These are phyloP conservation scores for Dendrobium nobile DNA, from an alignment of 106 monocot genomes.

Conservation along the genomic window DNA sequence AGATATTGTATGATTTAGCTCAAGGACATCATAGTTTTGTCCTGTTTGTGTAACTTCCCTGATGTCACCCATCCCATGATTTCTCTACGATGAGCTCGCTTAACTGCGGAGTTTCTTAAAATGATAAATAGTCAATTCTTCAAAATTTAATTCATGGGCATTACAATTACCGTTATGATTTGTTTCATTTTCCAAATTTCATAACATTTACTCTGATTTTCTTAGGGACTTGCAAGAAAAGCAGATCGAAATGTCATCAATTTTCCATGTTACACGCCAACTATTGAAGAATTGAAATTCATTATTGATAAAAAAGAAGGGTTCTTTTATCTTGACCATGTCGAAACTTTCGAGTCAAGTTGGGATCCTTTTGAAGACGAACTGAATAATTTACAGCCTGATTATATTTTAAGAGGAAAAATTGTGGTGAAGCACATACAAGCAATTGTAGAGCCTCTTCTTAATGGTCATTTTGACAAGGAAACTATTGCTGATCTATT, in stretches of 20 bases:
- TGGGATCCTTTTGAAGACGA: constrained; percentile 13
- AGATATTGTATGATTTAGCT: no score
- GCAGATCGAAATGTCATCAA: neutral
- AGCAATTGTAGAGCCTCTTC: constrained; percentile 7
- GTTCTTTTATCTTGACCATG: neutral
- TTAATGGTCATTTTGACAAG: constrained; percentile 2
- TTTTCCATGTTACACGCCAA: neutral
- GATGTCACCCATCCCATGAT: no score
- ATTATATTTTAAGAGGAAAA: neutral
- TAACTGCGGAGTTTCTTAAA: no score
- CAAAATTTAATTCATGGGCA: no score
- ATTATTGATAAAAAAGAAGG: neutral
- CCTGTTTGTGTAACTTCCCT: no score
- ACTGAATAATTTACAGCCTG: constrained; percentile 13
- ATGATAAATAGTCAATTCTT: no score
- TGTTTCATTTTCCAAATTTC: no score
- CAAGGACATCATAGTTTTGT: no score
- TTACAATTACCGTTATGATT: no score
- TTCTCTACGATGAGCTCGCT: no score
- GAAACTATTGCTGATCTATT: constrained; percentile 22
- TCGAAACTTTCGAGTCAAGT: constrained; percentile 11
- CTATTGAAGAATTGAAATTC: no score
- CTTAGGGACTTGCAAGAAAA: neutral
- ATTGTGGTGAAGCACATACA: neutral
- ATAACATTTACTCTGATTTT: no score